Base-by-base conservation (phyloP, 2,329 filamentous ascomycete species). In the Stemphylium beticola region DNA sequence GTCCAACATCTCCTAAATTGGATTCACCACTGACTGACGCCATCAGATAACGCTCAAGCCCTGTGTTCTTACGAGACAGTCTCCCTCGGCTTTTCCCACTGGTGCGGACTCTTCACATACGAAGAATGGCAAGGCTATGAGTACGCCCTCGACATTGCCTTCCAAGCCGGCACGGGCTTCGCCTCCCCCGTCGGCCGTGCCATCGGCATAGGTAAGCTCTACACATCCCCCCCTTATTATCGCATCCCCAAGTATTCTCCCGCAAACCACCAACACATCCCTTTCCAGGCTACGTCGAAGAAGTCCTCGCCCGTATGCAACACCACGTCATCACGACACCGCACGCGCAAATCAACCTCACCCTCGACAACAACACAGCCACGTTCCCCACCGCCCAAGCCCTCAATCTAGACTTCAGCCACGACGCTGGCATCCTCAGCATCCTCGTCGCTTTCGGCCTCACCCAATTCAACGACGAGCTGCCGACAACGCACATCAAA, bases 11-110 rank as follows among this genome's bases (percentile, higher is more conserved):
- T 11, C 9, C 26, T 9, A 4, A 29, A 29, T 8, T 9, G 11
- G 26, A 11, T 2, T 2, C 11, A 29, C 26, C 11, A 29, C 26
- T 29, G 11, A 29, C 26, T 2, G 8, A 10, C 5, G 26, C 9
- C 17, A 82, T n/a, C 17, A 72, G 69, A 86, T 67, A 83, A 88
- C 49, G 91, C 89, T 0, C 89, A 92, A 72, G 86, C 81, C 3
- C 80, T 92, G 69, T 93, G 90, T 64, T 86, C 89, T 0, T 93
- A 92, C 67, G 90, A 93, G 73, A 91, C 88, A 0, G 83, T 91
- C n/a, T 86, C 87, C 1, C 87, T 89, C 55, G 90, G 90, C 18
- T 92, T 86, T 77, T 90, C 87, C 62, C 81, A 81, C 9, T 93
- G 90, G 77, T 93, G 90, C 68, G 78, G 85, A 20, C 80, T 93